Evolutionary conservation across 108 stramenopile genomes (phyloP).

Genomic region (Pseudonitzschia delicatissima): DNA sequence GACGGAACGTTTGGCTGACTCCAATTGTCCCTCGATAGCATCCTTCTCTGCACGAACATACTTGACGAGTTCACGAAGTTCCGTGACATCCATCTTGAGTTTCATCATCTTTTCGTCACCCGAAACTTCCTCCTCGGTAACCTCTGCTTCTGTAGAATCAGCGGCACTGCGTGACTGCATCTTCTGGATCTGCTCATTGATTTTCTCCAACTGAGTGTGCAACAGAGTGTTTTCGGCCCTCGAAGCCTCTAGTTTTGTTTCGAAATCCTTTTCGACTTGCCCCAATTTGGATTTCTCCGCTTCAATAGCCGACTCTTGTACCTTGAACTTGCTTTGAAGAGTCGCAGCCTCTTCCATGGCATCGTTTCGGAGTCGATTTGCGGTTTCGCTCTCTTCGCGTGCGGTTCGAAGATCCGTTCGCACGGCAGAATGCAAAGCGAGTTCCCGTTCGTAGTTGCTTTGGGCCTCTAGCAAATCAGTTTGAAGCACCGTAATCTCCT

Average conservation of each 20-base stretch:
- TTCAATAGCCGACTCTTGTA: conserved; percentile 40
- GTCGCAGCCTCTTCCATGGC: conserved; percentile 49
- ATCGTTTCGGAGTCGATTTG: conserved; percentile 39
- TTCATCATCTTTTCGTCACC: conserved; percentile 20
- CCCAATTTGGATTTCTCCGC: conserved; percentile 53
- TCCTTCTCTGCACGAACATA: conserved; percentile 82
- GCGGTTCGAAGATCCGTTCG: conserved; percentile 62
- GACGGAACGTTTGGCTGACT: conserved; percentile 59
- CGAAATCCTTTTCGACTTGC: conserved; percentile 40
- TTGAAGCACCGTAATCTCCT: conserved; percentile 55
- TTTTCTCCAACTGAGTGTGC: conserved; percentile 72
- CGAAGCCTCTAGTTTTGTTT: conserved; percentile 55
- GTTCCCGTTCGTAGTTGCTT: conserved; percentile 84
- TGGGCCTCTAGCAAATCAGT: conserved; percentile 31
- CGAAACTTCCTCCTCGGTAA: conserved; percentile 7
- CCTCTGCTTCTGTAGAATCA: conserved; percentile 12
- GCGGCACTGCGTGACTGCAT: conserved; percentile 30
- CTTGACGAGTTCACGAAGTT: conserved; percentile 74
- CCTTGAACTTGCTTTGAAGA: conserved; percentile 47
- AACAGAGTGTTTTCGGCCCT: conserved; percentile 71
- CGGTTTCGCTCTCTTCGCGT: conserved; percentile 54
- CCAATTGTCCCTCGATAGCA: conserved; percentile 69
- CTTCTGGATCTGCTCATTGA: conserved; percentile 59
- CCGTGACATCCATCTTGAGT: conserved; percentile 52
- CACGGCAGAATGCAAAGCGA: conserved; percentile 74